Evolutionary conservation across 495 filamentous ascomycete species (phyloP), one percentile per base, ranked within the genome.

Genomic region (Chaetomium tenue): DNA sequence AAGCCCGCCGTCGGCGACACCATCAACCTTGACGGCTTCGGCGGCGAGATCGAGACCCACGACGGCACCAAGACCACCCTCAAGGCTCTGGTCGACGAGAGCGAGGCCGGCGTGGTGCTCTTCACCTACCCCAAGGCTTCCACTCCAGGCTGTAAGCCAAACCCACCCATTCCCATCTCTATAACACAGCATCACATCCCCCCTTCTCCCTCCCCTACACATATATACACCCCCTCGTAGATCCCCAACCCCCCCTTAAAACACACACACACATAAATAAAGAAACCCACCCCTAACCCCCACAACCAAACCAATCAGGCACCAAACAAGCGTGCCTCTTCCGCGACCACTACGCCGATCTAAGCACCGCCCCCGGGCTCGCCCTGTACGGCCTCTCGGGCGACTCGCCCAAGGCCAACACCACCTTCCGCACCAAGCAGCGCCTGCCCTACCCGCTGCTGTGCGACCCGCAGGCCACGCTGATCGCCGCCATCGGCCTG

Each of bases 71-170:
- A 87, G 74, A 91, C 88, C 15, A 92, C 84, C 1, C 79, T 98
- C 58, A 85, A 88, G 76, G 80, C 81, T 60, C 84, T 98, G 26
- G 85, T 97, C 18, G 89, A 91, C 48, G 83, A 87, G 66, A 93
- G 92, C 80, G 88, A 91, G 77, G 81, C 82, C 56, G 93, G 94
- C 23, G 89, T 98, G 25, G 90, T 96, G 18, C 75, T 98, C 37
- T 98, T 98, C 75, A 96, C 92, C 40, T 98, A 97, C 73, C 94
- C 94, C 37, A 96, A 89, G 80, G 94, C 94, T 63, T 93, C 89
- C 13, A 98, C 94, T 30, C 90, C 90, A 30, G 94, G 95, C 62
- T 98, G 94, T 97, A 88, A 85, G 91, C 3, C 51, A 40, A 20
- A 26, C 20, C 20, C 28, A 6, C 6, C 5, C 11, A n/a, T 8